phyloP scores from a whole-genome alignment of 495 filamentous ascomycete genomes.

The Penicillium psychrofluorescens region DNA sequence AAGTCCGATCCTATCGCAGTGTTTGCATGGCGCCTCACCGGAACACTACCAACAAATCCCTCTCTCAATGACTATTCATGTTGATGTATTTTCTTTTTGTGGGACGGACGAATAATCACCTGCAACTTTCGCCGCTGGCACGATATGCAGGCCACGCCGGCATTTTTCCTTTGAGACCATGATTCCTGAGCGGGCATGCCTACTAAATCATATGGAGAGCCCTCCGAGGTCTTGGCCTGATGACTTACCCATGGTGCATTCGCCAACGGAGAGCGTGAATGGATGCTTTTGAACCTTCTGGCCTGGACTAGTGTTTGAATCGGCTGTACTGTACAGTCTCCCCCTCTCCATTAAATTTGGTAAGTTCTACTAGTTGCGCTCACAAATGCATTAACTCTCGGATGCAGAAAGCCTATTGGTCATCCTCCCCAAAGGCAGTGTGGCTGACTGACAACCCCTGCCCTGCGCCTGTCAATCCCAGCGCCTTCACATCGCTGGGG shows the following conservation, averaged over 20 bases:
- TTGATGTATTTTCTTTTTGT: neutral
- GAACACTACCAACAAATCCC: slow-evolving; percentile 17
- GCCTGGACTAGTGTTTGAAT: too few species aligned
- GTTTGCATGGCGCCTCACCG: slow-evolving; percentile 22
- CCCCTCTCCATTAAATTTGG: too few species aligned
- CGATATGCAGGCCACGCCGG: neutral
- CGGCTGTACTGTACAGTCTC: too few species aligned
- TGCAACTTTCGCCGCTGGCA: slow-evolving; percentile 1
- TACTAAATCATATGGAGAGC: neutral
- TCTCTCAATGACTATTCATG: neutral
- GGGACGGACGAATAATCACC: neutral
- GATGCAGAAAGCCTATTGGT: too few species aligned
- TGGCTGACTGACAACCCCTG: too few species aligned
- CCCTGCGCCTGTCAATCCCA: too few species aligned
- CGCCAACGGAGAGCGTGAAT: too few species aligned
- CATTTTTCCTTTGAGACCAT: neutral
- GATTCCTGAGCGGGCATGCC: neutral
- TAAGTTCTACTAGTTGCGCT: too few species aligned
- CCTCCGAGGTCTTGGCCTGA: neutral
- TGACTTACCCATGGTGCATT: neutral
- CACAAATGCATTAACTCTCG: too few species aligned
- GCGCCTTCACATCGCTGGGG: too few species aligned
- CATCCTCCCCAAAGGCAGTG: too few species aligned
- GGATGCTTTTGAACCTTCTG: too few species aligned
- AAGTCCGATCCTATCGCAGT: slow-evolving; percentile 21